A percentile compares a stretch with the other conserved stretches of the same genome.
These are phyloP conservation scores for Epichloe glyceriae DNA, from an alignment of 2,329 filamentous ascomycete species.

Conservation along the genomic window DNA sequence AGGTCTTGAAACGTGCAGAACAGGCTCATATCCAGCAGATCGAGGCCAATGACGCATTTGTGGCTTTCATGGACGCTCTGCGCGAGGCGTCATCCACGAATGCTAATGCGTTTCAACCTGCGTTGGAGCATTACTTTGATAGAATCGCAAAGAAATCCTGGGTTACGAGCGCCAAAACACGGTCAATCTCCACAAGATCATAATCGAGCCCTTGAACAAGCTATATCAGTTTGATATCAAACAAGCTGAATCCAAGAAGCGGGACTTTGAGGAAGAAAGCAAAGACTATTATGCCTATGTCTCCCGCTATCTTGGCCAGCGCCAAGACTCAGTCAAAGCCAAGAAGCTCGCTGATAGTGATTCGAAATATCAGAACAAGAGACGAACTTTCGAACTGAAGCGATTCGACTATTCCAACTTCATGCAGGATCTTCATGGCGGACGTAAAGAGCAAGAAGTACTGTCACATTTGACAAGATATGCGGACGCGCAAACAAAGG, in stretches of 20 bases:
- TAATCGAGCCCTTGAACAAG: constrained; percentile 87
- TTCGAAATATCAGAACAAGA: constrained; percentile 88
- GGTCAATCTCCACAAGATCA: constrained; percentile 72
- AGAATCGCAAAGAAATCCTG: constrained; percentile 86
- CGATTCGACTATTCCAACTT: constrained; percentile 98
- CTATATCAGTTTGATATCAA: constrained; percentile 95
- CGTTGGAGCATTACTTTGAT: constrained; percentile 95
- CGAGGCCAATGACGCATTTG: constrained; percentile 75
- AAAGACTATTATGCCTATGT: constrained; percentile 97
- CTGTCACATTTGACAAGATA: constrained; percentile 89
- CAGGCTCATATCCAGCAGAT: constrained; percentile 68
- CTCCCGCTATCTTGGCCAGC: constrained; percentile 86
- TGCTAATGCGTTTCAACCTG: constrained; percentile 91
- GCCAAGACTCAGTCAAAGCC: constrained; percentile 89
- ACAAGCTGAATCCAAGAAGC: constrained; percentile 90
- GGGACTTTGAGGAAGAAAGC: constrained; percentile 97
- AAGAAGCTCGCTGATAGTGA: constrained; percentile 95
- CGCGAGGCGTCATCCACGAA: constrained; percentile 83
- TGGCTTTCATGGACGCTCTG: constrained; percentile 71
- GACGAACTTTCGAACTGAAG: constrained; percentile 90
- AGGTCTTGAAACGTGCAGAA: constrained; percentile 88
- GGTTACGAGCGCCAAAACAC: constrained; percentile 78
- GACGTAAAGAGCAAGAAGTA: constrained; percentile 96
- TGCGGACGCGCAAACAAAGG: constrained; percentile 77
- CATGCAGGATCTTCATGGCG: constrained; percentile 97